Evolutionary conservation across 495 filamentous ascomycete species (phyloP).

Genomic region (Xylaria curta): DNA sequence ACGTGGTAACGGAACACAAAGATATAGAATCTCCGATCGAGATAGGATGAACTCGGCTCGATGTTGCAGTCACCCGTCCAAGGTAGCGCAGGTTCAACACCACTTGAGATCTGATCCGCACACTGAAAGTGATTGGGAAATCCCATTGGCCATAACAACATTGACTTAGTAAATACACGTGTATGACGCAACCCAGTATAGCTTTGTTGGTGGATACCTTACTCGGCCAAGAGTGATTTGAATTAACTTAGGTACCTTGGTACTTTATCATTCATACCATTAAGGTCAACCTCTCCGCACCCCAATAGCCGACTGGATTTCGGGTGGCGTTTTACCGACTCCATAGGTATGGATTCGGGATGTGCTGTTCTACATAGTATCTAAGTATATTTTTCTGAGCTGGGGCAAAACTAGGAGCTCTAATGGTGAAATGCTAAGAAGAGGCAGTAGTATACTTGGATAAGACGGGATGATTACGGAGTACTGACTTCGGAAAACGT

Average conservation of each 20-base stretch:
- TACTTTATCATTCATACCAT: background rate
- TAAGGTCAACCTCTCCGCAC: conserved; percentile 14
- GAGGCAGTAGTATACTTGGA: background rate
- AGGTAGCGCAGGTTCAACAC: background rate
- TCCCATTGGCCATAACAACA: background rate
- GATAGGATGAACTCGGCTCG: conserved; percentile 1
- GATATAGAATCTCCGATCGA: background rate
- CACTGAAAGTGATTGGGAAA: background rate
- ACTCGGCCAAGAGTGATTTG: conserved; percentile 11
- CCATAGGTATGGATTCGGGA: background rate
- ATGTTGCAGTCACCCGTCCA: background rate
- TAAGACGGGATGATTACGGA: background rate
- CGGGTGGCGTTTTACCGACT: conserved; percentile 6
- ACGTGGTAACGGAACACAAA: conserved; percentile 9
- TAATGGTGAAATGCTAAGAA: background rate
- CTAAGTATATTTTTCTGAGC: background rate
- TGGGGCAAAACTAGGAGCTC: no score
- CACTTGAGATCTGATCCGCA: background rate
- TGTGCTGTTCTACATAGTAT: background rate
- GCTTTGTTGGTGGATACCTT: background rate
- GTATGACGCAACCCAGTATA: background rate
- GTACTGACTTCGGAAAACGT: conserved; percentile 7
- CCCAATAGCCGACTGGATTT: background rate
- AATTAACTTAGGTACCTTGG: background rate
- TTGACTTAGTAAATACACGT: background rate